Conservation (phyloP, 225 moss, liverwort and hornwort genomes). For the Antitrichia curtipendula region DNA sequence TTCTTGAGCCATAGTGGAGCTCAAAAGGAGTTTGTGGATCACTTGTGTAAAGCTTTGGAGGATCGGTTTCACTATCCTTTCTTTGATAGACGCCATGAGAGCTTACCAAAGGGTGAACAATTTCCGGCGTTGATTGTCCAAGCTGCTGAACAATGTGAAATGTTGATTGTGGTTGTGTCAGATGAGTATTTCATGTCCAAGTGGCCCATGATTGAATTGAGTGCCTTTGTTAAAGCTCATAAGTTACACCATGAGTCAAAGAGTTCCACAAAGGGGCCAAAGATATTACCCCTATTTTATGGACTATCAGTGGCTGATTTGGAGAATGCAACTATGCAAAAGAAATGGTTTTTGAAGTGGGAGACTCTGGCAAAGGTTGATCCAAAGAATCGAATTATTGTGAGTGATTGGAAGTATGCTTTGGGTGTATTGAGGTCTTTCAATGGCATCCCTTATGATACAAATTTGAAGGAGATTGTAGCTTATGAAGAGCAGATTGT, state of each 20-base stretch:
- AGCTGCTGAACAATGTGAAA: not conserved
- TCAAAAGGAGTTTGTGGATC: not conserved
- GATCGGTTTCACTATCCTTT: not conserved
- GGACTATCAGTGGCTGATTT: not conserved
- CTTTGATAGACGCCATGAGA: not conserved
- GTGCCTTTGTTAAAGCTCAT: not conserved
- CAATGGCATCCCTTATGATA: not conserved
- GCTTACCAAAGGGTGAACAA: not conserved
- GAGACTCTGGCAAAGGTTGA: not conserved
- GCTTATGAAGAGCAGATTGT: not conserved
- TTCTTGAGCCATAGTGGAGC: not conserved
- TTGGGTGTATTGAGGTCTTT: not conserved
- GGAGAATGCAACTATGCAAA: not conserved
- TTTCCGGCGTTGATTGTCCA: not conserved
- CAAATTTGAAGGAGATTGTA: not conserved
- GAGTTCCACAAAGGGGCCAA: not conserved
- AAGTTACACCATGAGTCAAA: not conserved
- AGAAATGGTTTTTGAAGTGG: not conserved
- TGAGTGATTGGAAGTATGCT: not conserved
- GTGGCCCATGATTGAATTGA: not conserved
- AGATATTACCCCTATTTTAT: not conserved
- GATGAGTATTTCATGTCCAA: not conserved
- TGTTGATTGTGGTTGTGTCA: not conserved
- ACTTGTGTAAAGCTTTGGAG: not conserved
- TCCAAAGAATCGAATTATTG: not conserved